A percentile compares a stretch with the other conserved stretches of the same genome.
Conservation (phyloP, 1,139 yeast genomes). For the Scheffersomyces titani region DNA sequence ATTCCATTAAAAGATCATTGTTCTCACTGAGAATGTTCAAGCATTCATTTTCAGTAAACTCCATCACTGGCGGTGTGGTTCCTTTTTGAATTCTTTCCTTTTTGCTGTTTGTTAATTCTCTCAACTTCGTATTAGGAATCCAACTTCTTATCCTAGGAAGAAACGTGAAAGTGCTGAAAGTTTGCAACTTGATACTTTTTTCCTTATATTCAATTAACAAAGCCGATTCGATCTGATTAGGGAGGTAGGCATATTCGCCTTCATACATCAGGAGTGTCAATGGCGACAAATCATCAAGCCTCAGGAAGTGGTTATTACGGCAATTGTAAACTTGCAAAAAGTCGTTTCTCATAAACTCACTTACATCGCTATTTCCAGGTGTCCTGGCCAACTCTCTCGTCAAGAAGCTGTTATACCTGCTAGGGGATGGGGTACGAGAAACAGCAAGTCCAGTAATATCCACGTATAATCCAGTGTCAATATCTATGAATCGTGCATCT, state of each 20-base stretch:
- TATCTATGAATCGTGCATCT: constrained; percentile 21
- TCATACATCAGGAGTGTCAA: constrained; percentile 31
- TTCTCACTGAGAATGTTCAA: constrained; percentile 22
- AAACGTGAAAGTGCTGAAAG: constrained; percentile 12
- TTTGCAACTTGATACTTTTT: constrained; percentile 14
- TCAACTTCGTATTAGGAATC: constrained; percentile 22
- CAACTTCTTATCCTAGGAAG: constrained; percentile 29
- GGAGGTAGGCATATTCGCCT: constrained; percentile 36
- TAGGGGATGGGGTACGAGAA: constrained; percentile 11
- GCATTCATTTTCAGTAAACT: constrained; percentile 31
- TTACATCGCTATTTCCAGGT: constrained; percentile 1
- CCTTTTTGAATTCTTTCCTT: constrained; percentile 1
- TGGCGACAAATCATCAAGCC: constrained; percentile 32
- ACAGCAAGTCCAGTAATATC: constrained; percentile 22
- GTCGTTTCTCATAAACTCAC: constrained; percentile 11
- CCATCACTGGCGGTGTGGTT: background rate
- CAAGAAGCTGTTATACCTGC: constrained; percentile 10
- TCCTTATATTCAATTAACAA: constrained; percentile 32
- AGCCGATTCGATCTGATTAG: constrained; percentile 26
- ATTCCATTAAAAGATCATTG: constrained; percentile 28
- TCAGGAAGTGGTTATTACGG: constrained; percentile 18
- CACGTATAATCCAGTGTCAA: constrained; percentile 21
- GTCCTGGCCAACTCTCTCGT: constrained; percentile 1
- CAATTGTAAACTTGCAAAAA: constrained; percentile 15
- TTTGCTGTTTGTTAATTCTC: constrained; percentile 15